Base-by-base conservation (phyloP, 495 filamentous ascomycete genomes). In the Podospora pseudoanserina region DNA sequence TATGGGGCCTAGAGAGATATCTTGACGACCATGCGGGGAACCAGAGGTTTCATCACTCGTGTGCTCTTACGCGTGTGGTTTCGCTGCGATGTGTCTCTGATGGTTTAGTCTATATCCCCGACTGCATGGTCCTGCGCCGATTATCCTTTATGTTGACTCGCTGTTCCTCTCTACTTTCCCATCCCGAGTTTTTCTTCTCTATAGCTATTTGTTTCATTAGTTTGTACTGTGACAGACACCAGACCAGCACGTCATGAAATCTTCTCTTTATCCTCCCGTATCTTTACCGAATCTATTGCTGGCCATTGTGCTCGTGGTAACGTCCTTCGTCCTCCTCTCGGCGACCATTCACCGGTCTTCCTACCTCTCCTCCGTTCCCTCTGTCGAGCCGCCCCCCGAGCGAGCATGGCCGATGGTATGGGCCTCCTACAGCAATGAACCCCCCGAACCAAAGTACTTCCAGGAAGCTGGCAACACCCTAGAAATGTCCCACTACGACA, bases 401-500 rank as follows among this genome's bases (percentile, higher is more conserved):
- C 65, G 1, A 13, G 19, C 62, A 23, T 60, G 28, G 23, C 56
- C 64, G 28, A 16, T 62, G 4, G 54, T 64, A 53, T 20, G n/a
- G 59, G 13, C 49, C 59, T 27, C 63, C 64, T 15, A 56, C 62
- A 0, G 44, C 28, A 63, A 28, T 28, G 34, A 28, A 34, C 13
- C 54, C 64, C 58, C 66, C 57, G 73, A 80, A 56, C 53, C 71
- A 56, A 84, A 84, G 67, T 83, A 83, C 77, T 84, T 83, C 75
- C 70, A 75, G 30, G 89, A 92, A 71, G 84, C 88, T 0, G 89
- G 90, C 63, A 76, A 72, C 44, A 79, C 80, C 64, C 75, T 85
- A 49, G 81, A 83, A 54, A 81, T 89, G 5, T 84, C 85, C 27
- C 91, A 93, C 79, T 94, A 94, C 76, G 91, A 94, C 76, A 73